phyloP scores from a whole-genome alignment of 257 asterid species.

The Henckelia pumila region DNA sequence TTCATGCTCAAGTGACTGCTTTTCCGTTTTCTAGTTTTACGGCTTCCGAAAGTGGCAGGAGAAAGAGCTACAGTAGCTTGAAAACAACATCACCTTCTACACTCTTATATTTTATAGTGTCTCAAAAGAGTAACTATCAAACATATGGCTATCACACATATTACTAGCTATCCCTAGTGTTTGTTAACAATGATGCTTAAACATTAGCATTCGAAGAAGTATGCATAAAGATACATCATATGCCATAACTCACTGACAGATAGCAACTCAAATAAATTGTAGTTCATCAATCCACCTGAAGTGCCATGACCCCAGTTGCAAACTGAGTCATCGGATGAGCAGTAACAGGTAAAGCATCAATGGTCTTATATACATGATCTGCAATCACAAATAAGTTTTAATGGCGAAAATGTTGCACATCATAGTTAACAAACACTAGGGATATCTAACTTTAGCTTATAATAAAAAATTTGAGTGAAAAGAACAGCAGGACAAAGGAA shows the following conservation, averaged over 20 bases:
- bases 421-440: constrained; percentile 12
- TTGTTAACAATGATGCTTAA: too few species aligned
- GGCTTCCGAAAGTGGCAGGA: too few species aligned
- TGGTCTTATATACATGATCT: constrained; percentile 82
- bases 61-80: too few species aligned
- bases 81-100: too few species aligned
- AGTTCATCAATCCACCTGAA: constrained; percentile 57
- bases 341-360: constrained; percentile 70
- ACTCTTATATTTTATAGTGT: too few species aligned
- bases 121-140: not conserved
- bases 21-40: too few species aligned
- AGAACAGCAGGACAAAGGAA: constrained; percentile 5
- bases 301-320: constrained; percentile 96
- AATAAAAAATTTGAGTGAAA: constrained; percentile 7
- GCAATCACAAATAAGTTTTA: constrained; percentile 35
- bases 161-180: not conserved
- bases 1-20: too few species aligned
- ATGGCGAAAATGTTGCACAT: not conserved
- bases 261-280: constrained; percentile 9
- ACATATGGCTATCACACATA: not conserved
- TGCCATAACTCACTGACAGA: constrained; percentile 10
- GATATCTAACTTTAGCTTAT: not conserved
- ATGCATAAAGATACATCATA: constrained; percentile 9
- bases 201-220: not conserved
- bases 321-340: constrained; percentile 98